These are phyloP conservation scores for Melampsora larici-populina DNA, from an alignment of 1,284 basidiomycete species.

Conservation along the genomic window DNA sequence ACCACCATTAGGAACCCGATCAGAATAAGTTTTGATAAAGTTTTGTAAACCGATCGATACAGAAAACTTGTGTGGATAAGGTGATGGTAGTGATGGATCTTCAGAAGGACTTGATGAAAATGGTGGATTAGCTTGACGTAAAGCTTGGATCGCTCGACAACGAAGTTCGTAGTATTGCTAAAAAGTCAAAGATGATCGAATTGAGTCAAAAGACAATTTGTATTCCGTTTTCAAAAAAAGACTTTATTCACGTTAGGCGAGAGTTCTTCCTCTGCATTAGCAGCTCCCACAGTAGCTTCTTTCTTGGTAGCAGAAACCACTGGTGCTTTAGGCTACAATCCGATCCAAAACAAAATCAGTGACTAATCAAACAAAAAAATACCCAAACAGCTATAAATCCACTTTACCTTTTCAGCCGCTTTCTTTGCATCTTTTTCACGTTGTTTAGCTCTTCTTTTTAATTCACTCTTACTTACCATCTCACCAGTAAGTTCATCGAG, in stretches of 20 bases:
- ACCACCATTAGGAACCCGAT: slow-evolving; percentile 26
- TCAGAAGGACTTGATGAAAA: slow-evolving; percentile 63
- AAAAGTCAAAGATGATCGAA: neutral
- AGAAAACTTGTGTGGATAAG: slow-evolving; percentile 99
- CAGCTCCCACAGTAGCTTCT: slow-evolving; percentile 44
- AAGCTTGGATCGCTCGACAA: slow-evolving; percentile 76
- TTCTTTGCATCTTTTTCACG: slow-evolving; percentile 79
- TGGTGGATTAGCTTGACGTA: slow-evolving; percentile 59
- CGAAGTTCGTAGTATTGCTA: slow-evolving; percentile 94
- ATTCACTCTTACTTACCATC: slow-evolving; percentile 89
- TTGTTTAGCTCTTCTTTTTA: slow-evolving; percentile 83
- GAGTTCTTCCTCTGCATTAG: slow-evolving; percentile 67
- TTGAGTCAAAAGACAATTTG: neutral
- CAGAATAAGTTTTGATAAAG: slow-evolving; percentile 69
- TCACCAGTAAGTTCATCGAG: slow-evolving; percentile 84
- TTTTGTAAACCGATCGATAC: slow-evolving; percentile 73
- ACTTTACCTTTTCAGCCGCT: slow-evolving; percentile 62
- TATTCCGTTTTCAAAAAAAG: neutral
- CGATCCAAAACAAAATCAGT: neutral
- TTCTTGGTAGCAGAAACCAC: slow-evolving; percentile 48
- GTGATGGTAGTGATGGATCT: slow-evolving; percentile 63
- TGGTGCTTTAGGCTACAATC: slow-evolving; percentile 55
- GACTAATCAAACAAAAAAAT: neutral
- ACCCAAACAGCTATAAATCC: too few species aligned
- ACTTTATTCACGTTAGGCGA: slow-evolving; percentile 63